Percentiles rank a stretch among this genome's conserved stretches.
phyloP scores from a whole-genome alignment of 1,284 basidiomycete genomes.

The Ceratobasidium sp. region DNA sequence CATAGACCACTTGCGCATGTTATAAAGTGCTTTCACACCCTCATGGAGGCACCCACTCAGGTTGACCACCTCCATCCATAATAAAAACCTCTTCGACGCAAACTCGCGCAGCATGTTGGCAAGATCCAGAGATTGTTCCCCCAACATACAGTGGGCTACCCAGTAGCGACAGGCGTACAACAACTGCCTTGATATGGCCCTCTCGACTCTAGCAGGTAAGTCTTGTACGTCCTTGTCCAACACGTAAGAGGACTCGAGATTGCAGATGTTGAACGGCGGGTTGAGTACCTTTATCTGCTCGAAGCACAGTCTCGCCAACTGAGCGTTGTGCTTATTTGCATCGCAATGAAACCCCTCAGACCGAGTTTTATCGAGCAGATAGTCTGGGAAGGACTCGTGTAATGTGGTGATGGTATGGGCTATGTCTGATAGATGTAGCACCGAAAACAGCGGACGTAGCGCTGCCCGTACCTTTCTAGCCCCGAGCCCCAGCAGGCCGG shows the following conservation, averaged over 20 bases:
- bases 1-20: not conserved
- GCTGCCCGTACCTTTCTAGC: not conserved
- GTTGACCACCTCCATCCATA: conserved; percentile 26
- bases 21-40: not conserved
- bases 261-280: conserved; percentile 16
- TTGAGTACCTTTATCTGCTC: not conserved
- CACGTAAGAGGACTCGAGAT: too few species aligned
- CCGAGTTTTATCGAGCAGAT: not conserved
- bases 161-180: not conserved
- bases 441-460: not conserved
- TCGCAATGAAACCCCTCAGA: not conserved
- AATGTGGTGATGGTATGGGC: not conserved
- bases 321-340: not conserved
- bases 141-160: not conserved
- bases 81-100: not conserved
- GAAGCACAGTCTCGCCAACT: conserved; percentile 12
- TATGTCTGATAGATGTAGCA: not conserved
- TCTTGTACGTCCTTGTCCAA: not conserved
- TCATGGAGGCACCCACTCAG: not conserved
- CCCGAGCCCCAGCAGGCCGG: not conserved
- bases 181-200: too few species aligned
- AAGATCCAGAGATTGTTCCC: not conserved
- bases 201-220: too few species aligned
- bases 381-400: conserved; percentile 15
- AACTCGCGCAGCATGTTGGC: not conserved